A percentile compares a stretch with the other conserved stretches of the same genome.
These are phyloP conservation scores for Luffa acutangula DNA, from an alignment of 306 rosid species.

Conservation along the genomic window DNA sequence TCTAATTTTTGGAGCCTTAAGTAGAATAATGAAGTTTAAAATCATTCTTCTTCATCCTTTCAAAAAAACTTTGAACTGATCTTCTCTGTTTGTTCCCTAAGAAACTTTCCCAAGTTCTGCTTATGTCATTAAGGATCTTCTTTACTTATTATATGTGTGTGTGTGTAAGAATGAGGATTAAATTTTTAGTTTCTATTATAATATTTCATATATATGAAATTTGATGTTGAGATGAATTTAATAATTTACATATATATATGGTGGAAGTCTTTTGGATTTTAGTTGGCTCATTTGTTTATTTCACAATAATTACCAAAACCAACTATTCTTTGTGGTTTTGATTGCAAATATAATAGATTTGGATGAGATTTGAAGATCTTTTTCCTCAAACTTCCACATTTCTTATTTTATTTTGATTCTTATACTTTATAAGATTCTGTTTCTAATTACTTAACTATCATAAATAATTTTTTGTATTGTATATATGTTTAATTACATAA, in stretches of 20 bases:
- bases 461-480: background rate
- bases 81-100: background rate
- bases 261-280: background rate
- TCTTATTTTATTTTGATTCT: background rate
- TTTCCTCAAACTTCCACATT: background rate
- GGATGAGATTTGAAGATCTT: background rate
- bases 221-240: background rate
- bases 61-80: background rate
- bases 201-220: background rate
- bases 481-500: background rate
- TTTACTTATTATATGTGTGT: background rate
- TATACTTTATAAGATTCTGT: background rate
- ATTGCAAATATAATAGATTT: background rate
- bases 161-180: background rate
- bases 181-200: background rate
- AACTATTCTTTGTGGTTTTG: background rate
- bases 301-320: background rate
- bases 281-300: background rate
- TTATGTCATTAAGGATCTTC: background rate
- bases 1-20: background rate
- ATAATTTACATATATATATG: background rate
- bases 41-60: background rate
- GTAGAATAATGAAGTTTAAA: background rate
- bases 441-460: background rate
- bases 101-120: background rate